Percentiles rank a stretch among this genome's conserved stretches.
Conservation (phyloP, 2,329 filamentous ascomycete genomes). For the Ascocoryne sarcoides region DNA sequence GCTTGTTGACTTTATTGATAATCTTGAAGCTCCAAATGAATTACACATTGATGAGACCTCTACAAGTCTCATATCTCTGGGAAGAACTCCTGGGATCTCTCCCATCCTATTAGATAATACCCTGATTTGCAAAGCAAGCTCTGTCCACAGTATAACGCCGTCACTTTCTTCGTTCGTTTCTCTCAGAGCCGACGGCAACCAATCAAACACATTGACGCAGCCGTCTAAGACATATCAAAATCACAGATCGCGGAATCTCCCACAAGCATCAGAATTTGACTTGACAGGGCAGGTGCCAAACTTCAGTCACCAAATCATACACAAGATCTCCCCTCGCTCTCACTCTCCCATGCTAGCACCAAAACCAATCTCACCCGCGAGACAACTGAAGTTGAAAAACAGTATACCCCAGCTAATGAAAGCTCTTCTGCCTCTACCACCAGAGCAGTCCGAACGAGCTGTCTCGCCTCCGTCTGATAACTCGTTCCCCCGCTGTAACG, state of each 20-base stretch:
- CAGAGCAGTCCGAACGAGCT: conserved; percentile 10
- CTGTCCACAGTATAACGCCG: conserved; percentile 1
- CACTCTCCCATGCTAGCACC: conserved; percentile 26
- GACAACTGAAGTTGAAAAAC: conserved; percentile 27
- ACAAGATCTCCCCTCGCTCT: conserved; percentile 17
- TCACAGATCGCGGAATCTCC: background rate
- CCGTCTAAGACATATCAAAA: background rate
- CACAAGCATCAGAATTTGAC: background rate
- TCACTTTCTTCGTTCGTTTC: conserved; percentile 8
- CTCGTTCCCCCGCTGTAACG: background rate
- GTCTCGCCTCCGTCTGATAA: conserved; percentile 2
- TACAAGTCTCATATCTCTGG: background rate
- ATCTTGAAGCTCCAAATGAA: conserved; percentile 7
- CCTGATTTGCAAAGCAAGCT: conserved; percentile 1
- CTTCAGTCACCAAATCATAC: conserved; percentile 16
- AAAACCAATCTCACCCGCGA: conserved; percentile 28
- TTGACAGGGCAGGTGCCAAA: conserved; percentile 7
- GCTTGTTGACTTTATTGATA: conserved; percentile 9
- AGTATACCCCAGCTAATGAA: conserved; percentile 30
- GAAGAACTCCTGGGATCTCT: conserved; percentile 14
- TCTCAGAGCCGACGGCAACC: conserved; percentile 2
- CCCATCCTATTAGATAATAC: conserved; percentile 14
- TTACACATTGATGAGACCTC: background rate
- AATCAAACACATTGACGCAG: conserved; percentile 1
- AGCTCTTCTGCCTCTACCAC: conserved; percentile 25